Base-by-base conservation (phyloP, 169 alveolate species). In the Plasmodium coatneyi region DNA sequence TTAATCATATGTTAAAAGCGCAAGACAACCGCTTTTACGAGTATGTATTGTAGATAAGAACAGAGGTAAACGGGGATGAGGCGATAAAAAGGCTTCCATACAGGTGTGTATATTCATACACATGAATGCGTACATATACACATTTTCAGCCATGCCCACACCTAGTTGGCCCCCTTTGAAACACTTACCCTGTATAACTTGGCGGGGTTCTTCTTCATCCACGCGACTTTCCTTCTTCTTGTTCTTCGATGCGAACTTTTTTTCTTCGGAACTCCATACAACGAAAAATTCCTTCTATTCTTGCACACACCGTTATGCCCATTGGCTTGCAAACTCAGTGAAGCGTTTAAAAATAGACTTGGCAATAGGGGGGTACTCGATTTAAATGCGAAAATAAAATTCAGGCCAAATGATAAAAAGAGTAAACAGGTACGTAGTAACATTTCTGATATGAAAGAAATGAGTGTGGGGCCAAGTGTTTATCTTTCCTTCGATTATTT, bases 251-350 rank as follows among this genome's bases (percentile, higher is more conserved):
- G 94, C 34, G 97, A 96, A 22, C 97, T 96, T 66, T 96, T 96
- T 94, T 96, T 96, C 94, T 96, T 96, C 28, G 97, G 97, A 12
- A 96, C 97, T 3, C 96, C 97, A 87, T 89, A 92, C 49, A 96
- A 80, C 32, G 87, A 46, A 70, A 36, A 60, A 70, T 49, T 30
- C 71, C 91, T 84, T 32, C 43, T 84, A 49, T 49, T 19, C 49
- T 84, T 84, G n/a, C n/a, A 54, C 39, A 76, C 52, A 22, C 32
- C 76, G 25, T 34, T 71, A 19, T 60, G 34, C 46, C 43, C 56
- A 34, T 25, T 93, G 71, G 80, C 49, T 52, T 34, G 70, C n/a
- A n/a, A 54, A 79, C 22, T 52, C 41, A 60, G 56, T 12, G 92
- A 84, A 32, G 56, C 76, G 83, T 92, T 60, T 82, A 89, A 87